Evolutionary conservation across 2,329 filamentous ascomycete species (phyloP), one percentile per base, ranked within the genome.

Genomic region (Fusarium anthophilum): DNA sequence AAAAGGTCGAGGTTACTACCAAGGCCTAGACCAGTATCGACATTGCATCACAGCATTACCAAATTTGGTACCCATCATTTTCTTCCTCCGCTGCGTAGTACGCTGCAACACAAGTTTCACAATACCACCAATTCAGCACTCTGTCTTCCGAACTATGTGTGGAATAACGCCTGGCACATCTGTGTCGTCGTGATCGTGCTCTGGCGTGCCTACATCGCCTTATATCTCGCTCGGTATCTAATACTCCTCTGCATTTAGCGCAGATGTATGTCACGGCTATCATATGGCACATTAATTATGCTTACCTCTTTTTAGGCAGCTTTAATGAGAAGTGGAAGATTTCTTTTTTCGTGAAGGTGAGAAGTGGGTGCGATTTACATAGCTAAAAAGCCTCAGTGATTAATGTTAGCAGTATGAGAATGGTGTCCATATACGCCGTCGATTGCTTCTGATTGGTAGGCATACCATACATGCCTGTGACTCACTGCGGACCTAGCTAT

Each of bases 1-100:
- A 18, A 3, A 4, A 4, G 11, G 0, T 13, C 2, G 5, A 10
- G 2, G 14, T 17, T 18, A 28, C 32, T 17, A 28, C 10, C 3
- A 26, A 17, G 7, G n/a, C 2, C n/a, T 26, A 26, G 18, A 15
- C 13, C 32, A 15, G 13, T 28, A 17, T 38, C 24, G 7, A 3
- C 14, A 8, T 15, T 15, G 14, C 24, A 26, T 22, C 24, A 14
- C 15, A 39, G 14, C 15, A 28, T 17, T 41, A 28, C 51, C 26
- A 28, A 17, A n/a, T 6, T 28, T n/a, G 8, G 35, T 55, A n/a
- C 14, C 15, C 6, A 8, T 13, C 3, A 13, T n/a, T 22, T 14
- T 14, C 20, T 41, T 18, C 20, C 11, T 41, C 24, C 8, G 6
- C 51, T n/a, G 15, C 20, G 20, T 41, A 30, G 15, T 28, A 30